These are phyloP conservation scores for Sphenostylis stenocarpa DNA, from an alignment of 306 rosid genomes.

Conservation along the genomic window DNA sequence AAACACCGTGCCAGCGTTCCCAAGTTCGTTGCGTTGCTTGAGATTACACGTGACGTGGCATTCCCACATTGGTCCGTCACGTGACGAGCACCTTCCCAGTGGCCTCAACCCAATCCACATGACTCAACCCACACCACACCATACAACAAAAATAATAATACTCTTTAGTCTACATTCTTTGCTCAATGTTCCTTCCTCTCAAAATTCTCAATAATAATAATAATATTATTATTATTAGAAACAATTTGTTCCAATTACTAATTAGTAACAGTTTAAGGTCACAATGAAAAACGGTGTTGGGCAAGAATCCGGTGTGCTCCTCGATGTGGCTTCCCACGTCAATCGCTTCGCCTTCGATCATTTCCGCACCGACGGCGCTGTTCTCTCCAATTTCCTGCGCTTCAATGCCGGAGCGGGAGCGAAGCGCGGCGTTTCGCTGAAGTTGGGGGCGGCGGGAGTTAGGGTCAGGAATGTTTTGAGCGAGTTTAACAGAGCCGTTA, in stretches of 20 bases:
- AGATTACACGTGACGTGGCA: not conserved
- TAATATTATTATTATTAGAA: not conserved
- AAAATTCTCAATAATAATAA: not conserved
- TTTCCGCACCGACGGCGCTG: not conserved
- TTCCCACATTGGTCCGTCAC: not conserved
- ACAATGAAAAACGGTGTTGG: slow-evolving; percentile 51
- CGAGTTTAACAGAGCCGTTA: slow-evolving; percentile 63
- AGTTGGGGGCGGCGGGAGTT: slow-evolving; percentile 33
- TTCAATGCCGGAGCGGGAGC: slow-evolving; percentile 28
- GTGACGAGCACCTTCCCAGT: not conserved
- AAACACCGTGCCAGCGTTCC: not conserved
- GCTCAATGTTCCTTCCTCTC: not conserved
- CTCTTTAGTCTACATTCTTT: not conserved
- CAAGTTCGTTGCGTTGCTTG: not conserved
- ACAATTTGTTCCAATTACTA: not conserved
- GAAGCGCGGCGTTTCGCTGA: slow-evolving; percentile 49
- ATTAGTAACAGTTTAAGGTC: not conserved
- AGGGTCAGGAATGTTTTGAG: slow-evolving; percentile 45
- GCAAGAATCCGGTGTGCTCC: slow-evolving; percentile 48
- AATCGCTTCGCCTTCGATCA: slow-evolving; percentile 54
- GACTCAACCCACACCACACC: not conserved
- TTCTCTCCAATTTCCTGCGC: slow-evolving; percentile 46
- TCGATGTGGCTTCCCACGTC: slow-evolving; percentile 58
- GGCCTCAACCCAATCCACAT: not conserved
- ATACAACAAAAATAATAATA: not conserved